Conservation (phyloP, 1,284 basidiomycete genomes). For the Testicularia cyperi region DNA sequence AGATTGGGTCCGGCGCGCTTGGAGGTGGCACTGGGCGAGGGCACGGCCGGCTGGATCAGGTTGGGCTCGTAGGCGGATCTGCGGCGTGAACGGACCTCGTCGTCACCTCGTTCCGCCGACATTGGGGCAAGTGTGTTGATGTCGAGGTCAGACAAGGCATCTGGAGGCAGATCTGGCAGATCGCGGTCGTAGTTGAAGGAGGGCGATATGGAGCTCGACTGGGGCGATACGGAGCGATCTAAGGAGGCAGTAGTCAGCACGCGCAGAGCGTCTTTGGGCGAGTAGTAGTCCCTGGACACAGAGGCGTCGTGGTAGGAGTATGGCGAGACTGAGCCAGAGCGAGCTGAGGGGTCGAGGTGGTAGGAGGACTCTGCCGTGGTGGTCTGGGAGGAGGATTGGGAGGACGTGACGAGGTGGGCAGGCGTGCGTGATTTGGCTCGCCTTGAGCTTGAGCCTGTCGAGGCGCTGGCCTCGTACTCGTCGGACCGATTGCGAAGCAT, state of each 20-base stretch:
- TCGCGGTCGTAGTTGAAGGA: conserved; percentile 25
- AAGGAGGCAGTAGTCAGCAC: conserved; percentile 9
- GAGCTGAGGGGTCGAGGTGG: not conserved
- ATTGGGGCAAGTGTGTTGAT: conserved; percentile 5
- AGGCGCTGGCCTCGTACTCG: too few species aligned
- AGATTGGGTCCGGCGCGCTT: not conserved
- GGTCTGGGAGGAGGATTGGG: too few species aligned
- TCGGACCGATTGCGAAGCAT: too few species aligned
- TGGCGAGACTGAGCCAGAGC: not conserved
- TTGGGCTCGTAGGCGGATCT: conserved; percentile 9
- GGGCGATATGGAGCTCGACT: conserved; percentile 16
- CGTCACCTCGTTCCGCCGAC: conserved; percentile 5
- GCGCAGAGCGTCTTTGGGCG: conserved; percentile 19
- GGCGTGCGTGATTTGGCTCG: too few species aligned
- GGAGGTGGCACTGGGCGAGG: not conserved
- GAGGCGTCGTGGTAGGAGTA: not conserved
- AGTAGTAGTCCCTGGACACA: conserved; percentile 12
- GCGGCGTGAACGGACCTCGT: conserved; percentile 28
- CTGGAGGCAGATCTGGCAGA: conserved; percentile 21
- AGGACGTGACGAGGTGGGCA: too few species aligned
- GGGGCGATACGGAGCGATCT: conserved; percentile 11
- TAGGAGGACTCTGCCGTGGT: too few species aligned
- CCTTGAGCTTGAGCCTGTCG: too few species aligned
- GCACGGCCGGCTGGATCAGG: not conserved
- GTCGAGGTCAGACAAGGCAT: conserved; percentile 14